Conservation (phyloP, 257 asterid genomes). For the Fraxinus americana region DNA sequence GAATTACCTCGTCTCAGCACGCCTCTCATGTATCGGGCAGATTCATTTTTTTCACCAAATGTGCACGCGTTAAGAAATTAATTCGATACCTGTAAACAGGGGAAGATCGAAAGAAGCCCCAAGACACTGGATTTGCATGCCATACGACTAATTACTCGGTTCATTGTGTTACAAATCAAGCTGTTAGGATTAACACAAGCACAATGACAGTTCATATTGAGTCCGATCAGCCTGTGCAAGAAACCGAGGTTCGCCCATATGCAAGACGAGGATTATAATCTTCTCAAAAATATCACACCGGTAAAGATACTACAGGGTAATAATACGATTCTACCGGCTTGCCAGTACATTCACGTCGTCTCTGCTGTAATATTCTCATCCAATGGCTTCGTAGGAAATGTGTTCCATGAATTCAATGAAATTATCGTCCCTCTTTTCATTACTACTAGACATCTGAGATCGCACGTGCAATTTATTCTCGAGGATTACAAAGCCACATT, state of each 20-base stretch:
- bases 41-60: too few relatives aligned
- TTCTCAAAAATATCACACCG: constrained; percentile 22
- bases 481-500: constrained; percentile 49
- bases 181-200: constrained; percentile 29
- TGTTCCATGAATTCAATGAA: constrained; percentile 58
- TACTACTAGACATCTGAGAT: constrained; percentile 46
- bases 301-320: constrained; percentile 30
- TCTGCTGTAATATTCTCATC: constrained; percentile 29
- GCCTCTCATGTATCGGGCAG: too few relatives aligned
- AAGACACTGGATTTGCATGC: constrained; percentile 37
- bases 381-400: constrained; percentile 34
- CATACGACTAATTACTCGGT: constrained; percentile 28
- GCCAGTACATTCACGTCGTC: constrained; percentile 7
- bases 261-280: constrained; percentile 26
- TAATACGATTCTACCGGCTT: constrained; percentile 20
- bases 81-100: constrained; percentile 23
- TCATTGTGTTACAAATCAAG: constrained; percentile 29
- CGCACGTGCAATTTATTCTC: constrained; percentile 39
- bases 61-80: too few relatives aligned
- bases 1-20: neutral
- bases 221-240: constrained; percentile 15
- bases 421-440: constrained; percentile 53
- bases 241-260: constrained; percentile 34
- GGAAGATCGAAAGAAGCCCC: constrained; percentile 24
- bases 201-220: constrained; percentile 25